These are phyloP conservation scores for Cucumis melo DNA, from an alignment of 306 rosid species.

Conservation along the genomic window DNA sequence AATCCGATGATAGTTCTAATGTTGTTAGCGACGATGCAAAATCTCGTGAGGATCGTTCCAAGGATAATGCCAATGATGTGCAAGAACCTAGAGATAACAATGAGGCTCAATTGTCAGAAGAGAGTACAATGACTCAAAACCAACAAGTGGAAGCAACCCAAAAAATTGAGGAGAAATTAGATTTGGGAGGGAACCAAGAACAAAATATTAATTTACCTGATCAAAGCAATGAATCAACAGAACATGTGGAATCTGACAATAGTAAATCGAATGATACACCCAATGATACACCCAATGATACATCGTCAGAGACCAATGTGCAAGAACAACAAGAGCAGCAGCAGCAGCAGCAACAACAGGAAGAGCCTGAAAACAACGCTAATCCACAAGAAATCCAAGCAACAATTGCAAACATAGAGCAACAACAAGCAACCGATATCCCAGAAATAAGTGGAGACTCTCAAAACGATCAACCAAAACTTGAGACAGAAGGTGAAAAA, in stretches of 20 bases:
- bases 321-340: slow-evolving; percentile 3
- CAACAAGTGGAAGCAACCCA: neutral
- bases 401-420: neutral
- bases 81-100: slow-evolving; percentile 12
- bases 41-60: slow-evolving; percentile 9
- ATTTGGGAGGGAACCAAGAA: neutral
- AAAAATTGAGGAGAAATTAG: neutral
- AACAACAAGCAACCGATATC: neutral
- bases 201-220: neutral
- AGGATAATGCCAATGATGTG: neutral
- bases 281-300: slow-evolving; percentile 14
- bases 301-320: neutral
- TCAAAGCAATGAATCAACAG: neutral
- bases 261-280: slow-evolving; percentile 10
- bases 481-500: slow-evolving; percentile 1
- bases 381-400: neutral
- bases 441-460: neutral
- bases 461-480: neutral
- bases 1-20: slow-evolving; percentile 22
- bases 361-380: neutral
- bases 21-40: slow-evolving; percentile 2
- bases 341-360: neutral
- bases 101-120: slow-evolving; percentile 14
- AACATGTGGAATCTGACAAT: slow-evolving; percentile 5
- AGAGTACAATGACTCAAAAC: slow-evolving; percentile 16